These are phyloP conservation scores for Prunus salicina DNA, from an alignment of 306 rosid genomes.

Conservation along the genomic window DNA sequence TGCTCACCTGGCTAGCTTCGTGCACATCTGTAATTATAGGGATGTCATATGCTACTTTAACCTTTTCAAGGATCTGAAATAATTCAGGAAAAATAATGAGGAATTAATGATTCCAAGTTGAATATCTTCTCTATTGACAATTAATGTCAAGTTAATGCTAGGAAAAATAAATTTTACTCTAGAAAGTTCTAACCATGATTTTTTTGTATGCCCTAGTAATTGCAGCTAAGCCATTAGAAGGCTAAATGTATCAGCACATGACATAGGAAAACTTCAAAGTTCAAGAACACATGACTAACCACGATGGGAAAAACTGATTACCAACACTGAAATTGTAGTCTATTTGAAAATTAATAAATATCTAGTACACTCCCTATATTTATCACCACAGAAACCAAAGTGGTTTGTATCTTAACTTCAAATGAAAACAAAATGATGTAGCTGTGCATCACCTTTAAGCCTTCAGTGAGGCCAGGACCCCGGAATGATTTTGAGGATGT, in stretches of 20 bases:
- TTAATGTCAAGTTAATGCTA: not conserved
- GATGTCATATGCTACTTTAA: constrained; percentile 77
- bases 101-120: not conserved
- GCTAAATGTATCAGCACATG: not conserved
- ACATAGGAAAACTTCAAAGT: not conserved
- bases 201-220: not conserved
- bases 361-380: not conserved
- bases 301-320: not conserved
- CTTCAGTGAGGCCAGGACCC: constrained; percentile 91
- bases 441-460: constrained; percentile 63
- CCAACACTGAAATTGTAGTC: not conserved
- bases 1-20: constrained; percentile 64
- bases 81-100: not conserved
- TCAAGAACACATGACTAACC: not conserved
- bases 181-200: not conserved
- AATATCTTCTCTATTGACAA: not conserved
- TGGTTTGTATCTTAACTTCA: not conserved
- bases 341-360: not conserved
- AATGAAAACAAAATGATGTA: constrained; percentile 11
- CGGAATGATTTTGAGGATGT: constrained; percentile 95
- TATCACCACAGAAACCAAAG: not conserved
- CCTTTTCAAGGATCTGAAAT: constrained; percentile 89
- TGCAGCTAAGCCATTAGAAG: not conserved
- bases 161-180: not conserved
- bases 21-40: constrained; percentile 94